phyloP scores from a whole-genome alignment of 345 rosid genomes.

The Dipteronia dyeriana region DNA sequence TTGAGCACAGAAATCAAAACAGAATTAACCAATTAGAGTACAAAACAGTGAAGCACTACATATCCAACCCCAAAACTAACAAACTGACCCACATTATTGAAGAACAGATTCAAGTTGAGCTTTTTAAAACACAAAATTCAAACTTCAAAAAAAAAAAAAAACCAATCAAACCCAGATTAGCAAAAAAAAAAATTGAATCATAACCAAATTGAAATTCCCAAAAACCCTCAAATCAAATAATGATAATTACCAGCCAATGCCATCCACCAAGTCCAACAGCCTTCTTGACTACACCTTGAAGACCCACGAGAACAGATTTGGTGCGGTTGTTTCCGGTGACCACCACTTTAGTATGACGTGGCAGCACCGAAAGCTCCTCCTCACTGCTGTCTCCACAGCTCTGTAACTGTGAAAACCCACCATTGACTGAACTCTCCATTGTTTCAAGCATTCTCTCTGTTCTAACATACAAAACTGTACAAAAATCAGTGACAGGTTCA shows the following conservation, averaged over 20 bases:
- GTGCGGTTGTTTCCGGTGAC: constrained; percentile 97
- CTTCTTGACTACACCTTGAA: constrained; percentile 91
- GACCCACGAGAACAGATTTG: constrained; percentile 97
- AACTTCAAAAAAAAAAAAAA: constrained; percentile 4
- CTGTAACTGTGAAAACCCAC: constrained; percentile 71
- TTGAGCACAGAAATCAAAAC: not conserved
- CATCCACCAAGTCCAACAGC: constrained; percentile 98
- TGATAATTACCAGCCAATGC: constrained; percentile 88
- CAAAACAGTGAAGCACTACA: not conserved
- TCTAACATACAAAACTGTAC: constrained; percentile 12
- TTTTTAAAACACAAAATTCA: constrained; percentile 6
- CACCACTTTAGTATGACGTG: constrained; percentile 93
- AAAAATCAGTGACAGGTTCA: constrained; percentile 10
- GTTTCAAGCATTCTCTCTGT: constrained; percentile 59
- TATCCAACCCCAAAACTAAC: constrained; percentile 14
- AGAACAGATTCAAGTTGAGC: not conserved
- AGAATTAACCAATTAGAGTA: not conserved
- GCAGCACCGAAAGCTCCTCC: constrained; percentile 88
- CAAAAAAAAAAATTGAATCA: not conserved
- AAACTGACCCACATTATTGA: constrained; percentile 35
- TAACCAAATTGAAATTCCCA: constrained; percentile 2
- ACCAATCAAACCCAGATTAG: not conserved
- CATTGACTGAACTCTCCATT: constrained; percentile 66
- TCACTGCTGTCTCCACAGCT: constrained; percentile 84
- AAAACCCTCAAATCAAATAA: not conserved